Base-by-base conservation (phyloP, 1,284 basidiomycete genomes). In the Pseudozyma hubeiensis region DNA sequence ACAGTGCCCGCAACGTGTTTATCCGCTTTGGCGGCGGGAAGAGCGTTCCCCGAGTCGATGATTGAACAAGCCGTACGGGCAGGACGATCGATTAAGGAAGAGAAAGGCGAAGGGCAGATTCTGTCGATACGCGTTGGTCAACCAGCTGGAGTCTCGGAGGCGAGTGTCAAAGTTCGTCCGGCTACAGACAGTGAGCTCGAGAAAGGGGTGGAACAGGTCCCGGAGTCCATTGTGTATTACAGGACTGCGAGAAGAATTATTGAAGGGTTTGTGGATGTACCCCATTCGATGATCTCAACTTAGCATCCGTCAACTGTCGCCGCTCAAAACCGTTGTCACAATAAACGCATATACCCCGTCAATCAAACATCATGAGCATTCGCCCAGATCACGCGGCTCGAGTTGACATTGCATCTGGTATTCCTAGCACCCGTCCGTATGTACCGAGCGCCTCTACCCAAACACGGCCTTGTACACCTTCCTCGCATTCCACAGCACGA, bases 1-100 rank as follows among this genome's bases (percentile, higher is more conserved):
- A 83, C 81, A 0, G 66, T 82, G 1, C 76, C 75, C 1, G 81
- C 81, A 4, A 82, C 82, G 3, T 76, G 77, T n/a, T 54, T 84
- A 9, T 78, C 78, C 4, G 79, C 82, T 1, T 49, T 81, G 5
- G 81, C 81, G 1, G 74, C 54, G 0, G 69, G 47, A 3, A 51
- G 62, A 4, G 79, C 76, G 8, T 70, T 66, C 40, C 49, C 68
- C 1, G 34, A 59, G 5, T 75, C 79, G n/a, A 67, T 65, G 0
- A 72, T 81, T 30, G 58, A 65, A 29, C 43, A 60, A 37, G 57
- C 77, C 3, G 40, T 64, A 5, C 57, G 54, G 46, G 49, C 45
- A 0, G 24, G 64, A 11, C 41, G 5, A 5, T 10, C n/a, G 40
- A 29, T 31, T 11, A 6, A 13, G 30, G 7, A 37, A 46, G 2